These are phyloP conservation scores for Ogataea hybrid DNA, from an alignment of 1,139 yeast genomes.

Conservation along the genomic window DNA sequence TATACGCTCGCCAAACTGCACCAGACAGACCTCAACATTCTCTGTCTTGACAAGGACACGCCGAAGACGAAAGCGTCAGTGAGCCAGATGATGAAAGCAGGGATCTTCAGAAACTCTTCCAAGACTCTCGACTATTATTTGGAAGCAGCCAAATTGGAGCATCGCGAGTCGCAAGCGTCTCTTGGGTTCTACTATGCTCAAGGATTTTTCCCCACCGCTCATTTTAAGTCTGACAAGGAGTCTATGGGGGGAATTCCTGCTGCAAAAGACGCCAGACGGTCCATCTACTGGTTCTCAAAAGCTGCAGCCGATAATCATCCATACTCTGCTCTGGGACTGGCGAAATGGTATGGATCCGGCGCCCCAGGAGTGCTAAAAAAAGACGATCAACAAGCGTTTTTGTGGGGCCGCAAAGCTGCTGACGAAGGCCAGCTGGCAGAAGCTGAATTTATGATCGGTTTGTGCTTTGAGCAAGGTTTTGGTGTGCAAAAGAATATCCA, in stretches of 20 bases:
- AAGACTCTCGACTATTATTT: conserved; percentile 68
- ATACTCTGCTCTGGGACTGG: conserved; percentile 83
- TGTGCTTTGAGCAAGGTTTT: conserved; percentile 76
- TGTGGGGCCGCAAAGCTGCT: conserved; percentile 89
- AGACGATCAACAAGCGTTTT: conserved; percentile 72
- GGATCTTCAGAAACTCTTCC: conserved; percentile 42
- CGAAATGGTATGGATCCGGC: conserved; percentile 92
- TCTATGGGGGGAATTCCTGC: conserved; percentile 43
- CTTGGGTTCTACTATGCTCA: conserved; percentile 85
- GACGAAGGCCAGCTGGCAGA: conserved; percentile 69
- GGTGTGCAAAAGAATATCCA: conserved; percentile 51
- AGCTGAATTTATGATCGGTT: conserved; percentile 83
- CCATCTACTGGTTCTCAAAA: conserved; percentile 86
- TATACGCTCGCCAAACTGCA: conserved; percentile 34
- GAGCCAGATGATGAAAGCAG: conserved; percentile 32
- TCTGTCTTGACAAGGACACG: conserved; percentile 31
- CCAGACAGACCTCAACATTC: conserved; percentile 32
- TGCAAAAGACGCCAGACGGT: conserved; percentile 62
- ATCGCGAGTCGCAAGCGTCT: conserved; percentile 81
- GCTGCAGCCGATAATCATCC: conserved; percentile 80
- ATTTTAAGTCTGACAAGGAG: conserved; percentile 31
- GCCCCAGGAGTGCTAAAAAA: conserved; percentile 67
- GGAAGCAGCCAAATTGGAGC: conserved; percentile 73
- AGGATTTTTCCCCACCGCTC: conserved; percentile 51
- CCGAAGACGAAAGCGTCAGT: conserved; percentile 29